Conservation (phyloP, 1,139 yeast species). For the Oligophagozyma castellii region DNA sequence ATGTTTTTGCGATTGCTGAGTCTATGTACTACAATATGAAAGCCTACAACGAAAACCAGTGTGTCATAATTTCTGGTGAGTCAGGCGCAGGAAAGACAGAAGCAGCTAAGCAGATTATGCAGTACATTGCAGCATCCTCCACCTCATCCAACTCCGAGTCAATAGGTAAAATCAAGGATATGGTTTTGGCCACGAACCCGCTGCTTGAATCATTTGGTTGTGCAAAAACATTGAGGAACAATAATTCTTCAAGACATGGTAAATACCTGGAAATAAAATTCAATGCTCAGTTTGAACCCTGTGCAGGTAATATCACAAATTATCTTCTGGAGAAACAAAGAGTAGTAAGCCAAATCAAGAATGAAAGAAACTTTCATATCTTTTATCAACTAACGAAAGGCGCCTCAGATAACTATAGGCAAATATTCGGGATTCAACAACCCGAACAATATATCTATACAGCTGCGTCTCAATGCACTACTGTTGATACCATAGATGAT, state of each 20-base stretch:
- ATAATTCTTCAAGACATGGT: constrained; percentile 97
- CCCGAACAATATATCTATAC: constrained; percentile 92
- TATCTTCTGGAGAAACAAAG: constrained; percentile 89
- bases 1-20: constrained; percentile 96
- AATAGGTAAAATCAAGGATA: constrained; percentile 81
- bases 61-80: constrained; percentile 97
- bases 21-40: constrained; percentile 92
- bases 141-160: constrained; percentile 36
- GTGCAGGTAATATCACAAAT: constrained; percentile 92
- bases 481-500: constrained; percentile 83
- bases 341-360: constrained; percentile 86
- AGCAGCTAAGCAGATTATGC: constrained; percentile 98
- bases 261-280: constrained; percentile 89
- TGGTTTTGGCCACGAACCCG: constrained; percentile 97
- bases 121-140: constrained; percentile 84
- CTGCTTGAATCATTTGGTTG: constrained; percentile 94
- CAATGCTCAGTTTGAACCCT: constrained; percentile 72
- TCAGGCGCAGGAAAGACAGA: constrained; percentile 99
- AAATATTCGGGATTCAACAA: constrained; percentile 73
- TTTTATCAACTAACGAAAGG: constrained; percentile 93
- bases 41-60: constrained; percentile 87
- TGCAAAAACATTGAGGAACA: constrained; percentile 94
- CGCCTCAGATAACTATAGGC: constrained; percentile 76
- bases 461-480: constrained; percentile 70
- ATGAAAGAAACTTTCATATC: constrained; percentile 93